These are phyloP conservation scores for Kwoniella heveanensis DNA, from an alignment of 768 basidiomycete species.

Conservation along the genomic window DNA sequence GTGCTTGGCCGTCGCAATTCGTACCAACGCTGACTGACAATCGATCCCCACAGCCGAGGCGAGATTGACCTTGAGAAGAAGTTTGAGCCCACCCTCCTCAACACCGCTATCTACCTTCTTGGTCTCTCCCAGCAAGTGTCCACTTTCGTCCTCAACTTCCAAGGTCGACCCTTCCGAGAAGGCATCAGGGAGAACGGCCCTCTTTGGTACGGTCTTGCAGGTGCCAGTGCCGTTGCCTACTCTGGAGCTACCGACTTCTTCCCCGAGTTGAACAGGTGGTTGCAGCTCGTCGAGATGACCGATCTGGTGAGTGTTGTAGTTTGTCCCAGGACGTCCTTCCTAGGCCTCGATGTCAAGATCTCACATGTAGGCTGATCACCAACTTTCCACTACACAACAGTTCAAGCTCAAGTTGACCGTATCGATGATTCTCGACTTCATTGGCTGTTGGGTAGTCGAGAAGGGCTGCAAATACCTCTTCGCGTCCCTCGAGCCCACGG, in stretches of 20 bases:
- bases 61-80: conserved; percentile 91
- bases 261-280: conserved; percentile 93
- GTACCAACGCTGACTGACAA: no score
- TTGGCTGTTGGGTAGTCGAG: conserved; percentile 83
- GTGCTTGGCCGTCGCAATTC: no score
- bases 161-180: conserved; percentile 96
- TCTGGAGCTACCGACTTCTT: conserved; percentile 90
- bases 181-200: conserved; percentile 93
- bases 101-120: conserved; percentile 94
- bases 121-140: conserved; percentile 97
- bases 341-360: no score
- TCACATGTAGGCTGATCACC: not conserved
- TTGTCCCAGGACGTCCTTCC: no score
- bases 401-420: conserved; percentile 78
- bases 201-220: conserved; percentile 88
- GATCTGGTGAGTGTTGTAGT: conserved; percentile 67
- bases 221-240: conserved; percentile 86
- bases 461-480: conserved; percentile 79
- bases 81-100: conserved; percentile 90
- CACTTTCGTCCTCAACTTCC: conserved; percentile 98
- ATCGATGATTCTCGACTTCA: conserved; percentile 85
- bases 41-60: conserved; percentile 62
- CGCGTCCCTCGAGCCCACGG: conserved; percentile 81
- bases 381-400: conserved; percentile 56
- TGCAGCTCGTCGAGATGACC: conserved; percentile 93